phyloP scores from a whole-genome alignment of 805 yeast genomes.

The Nakazawaea ishiwadae region DNA sequence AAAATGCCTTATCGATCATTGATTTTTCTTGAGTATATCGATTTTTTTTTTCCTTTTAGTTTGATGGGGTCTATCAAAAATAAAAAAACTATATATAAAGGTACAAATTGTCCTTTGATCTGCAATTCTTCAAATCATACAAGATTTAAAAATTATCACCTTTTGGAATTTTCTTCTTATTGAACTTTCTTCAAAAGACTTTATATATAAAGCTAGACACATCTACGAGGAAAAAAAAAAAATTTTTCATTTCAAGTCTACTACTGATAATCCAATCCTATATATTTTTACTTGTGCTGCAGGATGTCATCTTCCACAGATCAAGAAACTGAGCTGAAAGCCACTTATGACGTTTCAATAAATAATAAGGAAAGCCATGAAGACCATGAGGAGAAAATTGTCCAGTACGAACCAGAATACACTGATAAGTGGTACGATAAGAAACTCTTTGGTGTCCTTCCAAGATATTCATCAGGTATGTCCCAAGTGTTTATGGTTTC shows the following conservation, averaged over 20 bases:
- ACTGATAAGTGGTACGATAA: conserved; percentile 34
- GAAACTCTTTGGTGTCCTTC: conserved; percentile 23
- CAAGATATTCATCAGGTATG: conserved; percentile 35
- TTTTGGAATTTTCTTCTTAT: too few species aligned
- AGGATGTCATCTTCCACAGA: conserved; percentile 6
- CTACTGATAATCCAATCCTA: too few species aligned
- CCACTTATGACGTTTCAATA: conserved; percentile 8
- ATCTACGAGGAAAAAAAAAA: too few species aligned
- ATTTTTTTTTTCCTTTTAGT: neutral
- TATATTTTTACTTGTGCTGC: too few species aligned
- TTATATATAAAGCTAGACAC: too few species aligned
- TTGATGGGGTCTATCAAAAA: neutral
- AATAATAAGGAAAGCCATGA: conserved; percentile 5
- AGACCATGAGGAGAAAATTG: neutral
- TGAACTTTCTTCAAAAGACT: too few species aligned
- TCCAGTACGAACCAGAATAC: conserved; percentile 12
- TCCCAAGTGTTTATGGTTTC: conserved; percentile 41
- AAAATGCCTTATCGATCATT: conserved; percentile 1
- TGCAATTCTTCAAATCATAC: too few species aligned
- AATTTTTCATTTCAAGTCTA: too few species aligned
- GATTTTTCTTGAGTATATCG: too few species aligned
- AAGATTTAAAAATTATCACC: too few species aligned
- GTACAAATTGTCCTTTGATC: too few species aligned
- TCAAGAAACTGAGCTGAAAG: conserved; percentile 8
- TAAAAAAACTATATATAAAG: too few species aligned